phyloP scores from a whole-genome alignment of 1,284 basidiomycete genomes.

The Malassezia equina region DNA sequence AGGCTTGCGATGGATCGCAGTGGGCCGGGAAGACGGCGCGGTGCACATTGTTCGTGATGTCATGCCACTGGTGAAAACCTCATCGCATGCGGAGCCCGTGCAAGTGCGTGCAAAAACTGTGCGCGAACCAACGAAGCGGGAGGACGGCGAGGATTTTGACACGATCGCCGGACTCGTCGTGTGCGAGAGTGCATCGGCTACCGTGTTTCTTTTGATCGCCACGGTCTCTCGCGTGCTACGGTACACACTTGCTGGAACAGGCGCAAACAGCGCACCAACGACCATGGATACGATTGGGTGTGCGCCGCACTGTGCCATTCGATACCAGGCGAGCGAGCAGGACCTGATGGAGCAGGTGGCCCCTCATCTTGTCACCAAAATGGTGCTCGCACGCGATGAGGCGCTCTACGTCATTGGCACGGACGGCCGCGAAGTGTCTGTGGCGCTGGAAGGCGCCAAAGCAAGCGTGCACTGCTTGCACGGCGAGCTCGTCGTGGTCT shows the following conservation, averaged over 20 bases:
- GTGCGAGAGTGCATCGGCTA: not conserved
- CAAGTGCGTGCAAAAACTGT: slow-evolving; percentile 32
- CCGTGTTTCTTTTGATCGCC: slow-evolving; percentile 63
- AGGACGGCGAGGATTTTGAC: slow-evolving; percentile 52
- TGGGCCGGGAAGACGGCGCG: slow-evolving; percentile 87
- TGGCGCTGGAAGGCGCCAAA: slow-evolving; percentile 53
- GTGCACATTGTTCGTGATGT: slow-evolving; percentile 82
- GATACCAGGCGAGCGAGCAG: slow-evolving; percentile 18
- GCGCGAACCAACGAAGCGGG: slow-evolving; percentile 14
- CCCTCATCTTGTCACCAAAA: not conserved
- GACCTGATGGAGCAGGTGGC: not conserved
- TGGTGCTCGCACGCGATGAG: slow-evolving; percentile 81
- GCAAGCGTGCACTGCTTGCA: slow-evolving; percentile 26
- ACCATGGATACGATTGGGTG: slow-evolving; percentile 77
- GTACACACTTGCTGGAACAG: slow-evolving; percentile 67
- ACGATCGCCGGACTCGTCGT: slow-evolving; percentile 69
- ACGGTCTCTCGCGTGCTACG: slow-evolving; percentile 71
- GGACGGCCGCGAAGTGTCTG: slow-evolving; percentile 73
- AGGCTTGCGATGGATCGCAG: slow-evolving; percentile 71
- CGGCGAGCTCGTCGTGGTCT: slow-evolving; percentile 54
- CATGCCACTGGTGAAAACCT: slow-evolving; percentile 59
- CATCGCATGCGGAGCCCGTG: slow-evolving; percentile 21
- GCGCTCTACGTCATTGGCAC: slow-evolving; percentile 78
- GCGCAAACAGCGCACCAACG: slow-evolving; percentile 57
- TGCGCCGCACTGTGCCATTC: slow-evolving; percentile 66